phyloP scores from a whole-genome alignment of 148 eudicot species.

The Rhododendron griersonianum region DNA sequence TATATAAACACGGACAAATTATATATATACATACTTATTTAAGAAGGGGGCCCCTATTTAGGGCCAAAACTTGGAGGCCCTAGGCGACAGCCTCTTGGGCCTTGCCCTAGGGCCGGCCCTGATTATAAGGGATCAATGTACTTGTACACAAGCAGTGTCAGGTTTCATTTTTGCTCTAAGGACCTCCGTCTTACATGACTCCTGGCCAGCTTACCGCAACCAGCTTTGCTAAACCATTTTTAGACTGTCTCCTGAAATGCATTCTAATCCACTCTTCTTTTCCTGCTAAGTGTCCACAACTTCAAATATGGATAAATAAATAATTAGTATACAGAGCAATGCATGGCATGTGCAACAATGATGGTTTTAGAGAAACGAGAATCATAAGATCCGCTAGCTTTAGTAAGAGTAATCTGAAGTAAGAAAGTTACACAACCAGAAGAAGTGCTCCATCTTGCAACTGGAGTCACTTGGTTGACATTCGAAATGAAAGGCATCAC shows the following conservation, averaged over 20 bases:
- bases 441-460: background rate
- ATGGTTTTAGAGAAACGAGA: background rate
- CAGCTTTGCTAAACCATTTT: background rate
- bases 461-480: background rate
- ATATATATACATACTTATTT: too few species aligned
- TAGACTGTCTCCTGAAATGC: background rate
- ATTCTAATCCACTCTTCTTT: background rate
- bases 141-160: background rate
- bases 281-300: background rate
- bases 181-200: background rate
- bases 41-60: too few species aligned
- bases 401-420: background rate
- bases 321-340: background rate
- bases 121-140: background rate
- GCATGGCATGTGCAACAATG: background rate
- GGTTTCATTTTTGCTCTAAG: background rate
- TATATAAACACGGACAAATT: too few species aligned
- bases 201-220: background rate
- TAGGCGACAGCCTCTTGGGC: too few species aligned
- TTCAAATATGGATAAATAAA: background rate
- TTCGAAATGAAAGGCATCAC: background rate
- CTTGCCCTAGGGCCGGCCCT: too few species aligned
- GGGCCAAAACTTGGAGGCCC: too few species aligned
- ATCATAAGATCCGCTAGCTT: background rate
- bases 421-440: conserved; percentile 3